Conservation (phyloP, 805 yeast genomes). For the Starmerella vaccinii region DNA sequence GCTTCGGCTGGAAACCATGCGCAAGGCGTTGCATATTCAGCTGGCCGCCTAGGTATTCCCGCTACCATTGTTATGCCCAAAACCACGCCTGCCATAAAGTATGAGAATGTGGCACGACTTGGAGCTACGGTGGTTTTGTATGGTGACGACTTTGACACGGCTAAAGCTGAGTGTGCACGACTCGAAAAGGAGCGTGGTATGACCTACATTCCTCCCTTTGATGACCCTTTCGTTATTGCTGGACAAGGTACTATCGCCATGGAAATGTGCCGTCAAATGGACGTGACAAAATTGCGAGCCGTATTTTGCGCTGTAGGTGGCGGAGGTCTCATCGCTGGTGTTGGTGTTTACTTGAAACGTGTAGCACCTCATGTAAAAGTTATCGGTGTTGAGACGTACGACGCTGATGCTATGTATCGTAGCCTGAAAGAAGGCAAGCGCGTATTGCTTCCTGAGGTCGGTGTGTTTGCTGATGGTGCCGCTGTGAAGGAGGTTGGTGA, state of each 20-base stretch:
- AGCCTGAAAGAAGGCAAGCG: conserved; percentile 50
- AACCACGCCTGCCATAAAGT: conserved; percentile 92
- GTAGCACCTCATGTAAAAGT: conserved; percentile 95
- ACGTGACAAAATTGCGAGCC: conserved; percentile 66
- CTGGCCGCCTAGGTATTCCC: conserved; percentile 72
- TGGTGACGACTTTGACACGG: conserved; percentile 93
- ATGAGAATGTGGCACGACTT: conserved; percentile 76
- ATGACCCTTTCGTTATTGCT: conserved; percentile 95
- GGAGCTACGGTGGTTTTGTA: conserved; percentile 89
- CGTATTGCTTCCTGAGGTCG: conserved; percentile 58
- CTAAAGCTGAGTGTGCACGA: conserved; percentile 79
- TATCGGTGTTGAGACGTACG: conserved; percentile 92
- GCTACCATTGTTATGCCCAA: conserved; percentile 98
- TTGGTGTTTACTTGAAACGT: conserved; percentile 80
- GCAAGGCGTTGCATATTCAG: conserved; percentile 94
- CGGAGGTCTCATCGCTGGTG: conserved; percentile 90
- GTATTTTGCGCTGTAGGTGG: conserved; percentile 94
- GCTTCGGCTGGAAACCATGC: conserved; percentile 99
- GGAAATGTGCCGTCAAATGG: conserved; percentile 81
- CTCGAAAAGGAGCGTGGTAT: conserved; percentile 58
- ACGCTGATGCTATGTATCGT: conserved; percentile 83
- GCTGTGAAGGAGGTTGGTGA: conserved; percentile 85
- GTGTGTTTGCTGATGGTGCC: conserved; percentile 97
- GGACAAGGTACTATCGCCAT: conserved; percentile 98
- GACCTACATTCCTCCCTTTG: conserved; percentile 94